Conservation (phyloP, 2,329 filamentous ascomycete species). For the Drechslera avenae region DNA sequence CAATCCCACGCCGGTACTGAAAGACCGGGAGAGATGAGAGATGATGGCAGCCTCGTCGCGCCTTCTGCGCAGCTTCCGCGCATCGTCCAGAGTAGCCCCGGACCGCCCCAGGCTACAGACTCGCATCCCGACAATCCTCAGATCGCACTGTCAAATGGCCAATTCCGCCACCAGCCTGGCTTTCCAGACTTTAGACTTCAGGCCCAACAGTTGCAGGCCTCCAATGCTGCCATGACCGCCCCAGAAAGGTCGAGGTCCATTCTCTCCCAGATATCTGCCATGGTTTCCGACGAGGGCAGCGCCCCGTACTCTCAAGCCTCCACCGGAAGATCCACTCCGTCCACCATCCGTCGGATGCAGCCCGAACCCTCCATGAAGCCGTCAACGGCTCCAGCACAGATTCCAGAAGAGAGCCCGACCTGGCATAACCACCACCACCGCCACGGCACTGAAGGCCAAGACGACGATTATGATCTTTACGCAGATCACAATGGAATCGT, state of each 20-base stretch:
- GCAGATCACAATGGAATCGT: slow-evolving; percentile 47
- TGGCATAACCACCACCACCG: slow-evolving; percentile 22
- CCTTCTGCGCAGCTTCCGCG: slow-evolving; percentile 35
- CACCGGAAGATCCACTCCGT: slow-evolving; percentile 38
- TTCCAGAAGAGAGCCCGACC: slow-evolving; percentile 28
- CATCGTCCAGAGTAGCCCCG: slow-evolving; percentile 20
- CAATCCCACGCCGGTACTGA: slow-evolving; percentile 34
- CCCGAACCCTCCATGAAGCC: slow-evolving; percentile 29
- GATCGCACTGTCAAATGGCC: slow-evolving; percentile 17
- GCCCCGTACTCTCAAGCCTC: slow-evolving; percentile 38
- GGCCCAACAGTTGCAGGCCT: slow-evolving; percentile 19
- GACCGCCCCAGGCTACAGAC: slow-evolving; percentile 24
- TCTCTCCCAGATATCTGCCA: slow-evolving; percentile 45
- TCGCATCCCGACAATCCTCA: slow-evolving; percentile 13
- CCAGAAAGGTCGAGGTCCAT: slow-evolving; percentile 43
- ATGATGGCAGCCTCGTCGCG: slow-evolving; percentile 34
- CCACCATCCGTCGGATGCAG: slow-evolving; percentile 34
- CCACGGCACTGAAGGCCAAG: slow-evolving; percentile 17
- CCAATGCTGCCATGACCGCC: slow-evolving; percentile 18
- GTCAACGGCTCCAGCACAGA: slow-evolving; percentile 26
- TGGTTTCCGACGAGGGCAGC: slow-evolving; percentile 39
- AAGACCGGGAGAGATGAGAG: slow-evolving; percentile 31
- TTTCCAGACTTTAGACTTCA: slow-evolving; percentile 16
- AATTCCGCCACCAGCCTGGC: slow-evolving; percentile 15
- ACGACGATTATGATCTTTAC: slow-evolving; percentile 45